A percentile compares a stretch with the other conserved stretches of the same genome.
Conservation (phyloP, 2,329 filamentous ascomycete genomes). For the Alternaria hordeiaustralica region DNA sequence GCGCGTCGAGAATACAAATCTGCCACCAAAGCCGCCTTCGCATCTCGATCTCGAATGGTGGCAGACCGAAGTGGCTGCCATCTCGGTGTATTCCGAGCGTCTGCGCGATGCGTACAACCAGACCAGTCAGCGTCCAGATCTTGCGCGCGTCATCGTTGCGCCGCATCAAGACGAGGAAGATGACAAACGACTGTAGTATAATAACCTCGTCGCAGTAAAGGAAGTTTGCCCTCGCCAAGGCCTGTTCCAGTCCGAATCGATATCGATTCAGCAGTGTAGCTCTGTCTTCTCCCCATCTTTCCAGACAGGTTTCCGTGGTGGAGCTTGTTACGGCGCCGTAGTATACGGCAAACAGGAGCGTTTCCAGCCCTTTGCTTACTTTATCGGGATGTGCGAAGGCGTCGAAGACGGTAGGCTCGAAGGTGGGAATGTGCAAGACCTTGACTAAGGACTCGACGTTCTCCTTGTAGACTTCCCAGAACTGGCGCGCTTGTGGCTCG, state of each 20-base stretch:
- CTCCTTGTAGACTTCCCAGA: constrained; percentile 75
- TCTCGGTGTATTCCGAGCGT: constrained; percentile 67
- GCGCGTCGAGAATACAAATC: constrained; percentile 63
- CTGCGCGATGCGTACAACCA: constrained; percentile 65
- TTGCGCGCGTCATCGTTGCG: constrained; percentile 58
- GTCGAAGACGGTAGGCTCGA: constrained; percentile 67
- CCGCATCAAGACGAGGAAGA: constrained; percentile 66
- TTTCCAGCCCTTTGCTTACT: constrained; percentile 64
- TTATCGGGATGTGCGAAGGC: constrained; percentile 65
- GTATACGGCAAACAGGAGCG: constrained; percentile 68
- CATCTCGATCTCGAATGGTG: constrained; percentile 67
- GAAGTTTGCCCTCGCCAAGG: constrained; percentile 67
- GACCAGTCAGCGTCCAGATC: constrained; percentile 65
- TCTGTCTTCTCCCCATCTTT: constrained; percentile 60
- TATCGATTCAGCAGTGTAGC: constrained; percentile 60
- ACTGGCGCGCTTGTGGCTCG: constrained; percentile 65
- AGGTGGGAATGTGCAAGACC: constrained; percentile 72
- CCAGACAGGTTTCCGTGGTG: constrained; percentile 54
- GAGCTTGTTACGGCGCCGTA: constrained; percentile 63
- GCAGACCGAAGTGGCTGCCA: constrained; percentile 60
- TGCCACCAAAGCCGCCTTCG: constrained; percentile 67
- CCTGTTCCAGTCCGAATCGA: constrained; percentile 69
- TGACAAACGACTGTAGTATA: constrained; percentile 66
- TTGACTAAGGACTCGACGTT: constrained; percentile 78
- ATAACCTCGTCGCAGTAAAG: constrained; percentile 67